Conservation (phyloP, 805 yeast species). For the Cephaloascus albidus region DNA sequence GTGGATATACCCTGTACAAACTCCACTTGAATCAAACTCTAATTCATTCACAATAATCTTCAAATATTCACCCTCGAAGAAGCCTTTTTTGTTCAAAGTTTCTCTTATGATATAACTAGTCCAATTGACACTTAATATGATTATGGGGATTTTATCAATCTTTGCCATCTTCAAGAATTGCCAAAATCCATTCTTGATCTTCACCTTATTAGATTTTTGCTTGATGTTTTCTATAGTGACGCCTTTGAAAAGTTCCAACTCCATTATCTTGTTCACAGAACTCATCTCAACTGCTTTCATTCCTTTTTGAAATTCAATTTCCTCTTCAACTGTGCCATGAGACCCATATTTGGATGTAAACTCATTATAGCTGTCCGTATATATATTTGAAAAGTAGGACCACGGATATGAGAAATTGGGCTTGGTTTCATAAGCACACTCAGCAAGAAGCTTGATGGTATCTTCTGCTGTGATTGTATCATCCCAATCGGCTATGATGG, state of each 20-base stretch:
- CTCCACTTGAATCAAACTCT: constrained; percentile 17
- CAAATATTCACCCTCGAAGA: constrained; percentile 10
- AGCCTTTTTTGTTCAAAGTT: constrained; percentile 11
- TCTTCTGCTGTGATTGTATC: constrained; percentile 52
- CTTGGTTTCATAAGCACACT: constrained; percentile 30
- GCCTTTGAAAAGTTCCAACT: constrained; percentile 29
- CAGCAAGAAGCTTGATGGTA: constrained; percentile 43
- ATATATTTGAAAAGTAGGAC: constrained; percentile 32
- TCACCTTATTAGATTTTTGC: constrained; percentile 24
- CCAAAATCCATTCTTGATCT: constrained; percentile 28
- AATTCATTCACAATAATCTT: constrained; percentile 43
- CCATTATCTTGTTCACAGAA: constrained; percentile 34
- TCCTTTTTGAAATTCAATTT: constrained; percentile 34
- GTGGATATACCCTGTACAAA: constrained; percentile 13
- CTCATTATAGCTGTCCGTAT: constrained; percentile 23
- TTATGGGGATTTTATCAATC: constrained; percentile 19
- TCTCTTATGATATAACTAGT: constrained; percentile 35
- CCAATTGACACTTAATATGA: constrained; percentile 57
- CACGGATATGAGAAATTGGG: constrained; percentile 29
- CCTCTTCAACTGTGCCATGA: constrained; percentile 25
- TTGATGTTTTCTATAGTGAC: constrained; percentile 19
- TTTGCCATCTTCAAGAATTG: constrained; percentile 17
- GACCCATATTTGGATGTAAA: constrained; percentile 12
- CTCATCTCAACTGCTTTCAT: constrained; percentile 35
- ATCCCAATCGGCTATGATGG: constrained; percentile 53